Evolutionary conservation across 139 green algal genomes (phyloP).

Genomic region (Chlorella sp.): DNA sequence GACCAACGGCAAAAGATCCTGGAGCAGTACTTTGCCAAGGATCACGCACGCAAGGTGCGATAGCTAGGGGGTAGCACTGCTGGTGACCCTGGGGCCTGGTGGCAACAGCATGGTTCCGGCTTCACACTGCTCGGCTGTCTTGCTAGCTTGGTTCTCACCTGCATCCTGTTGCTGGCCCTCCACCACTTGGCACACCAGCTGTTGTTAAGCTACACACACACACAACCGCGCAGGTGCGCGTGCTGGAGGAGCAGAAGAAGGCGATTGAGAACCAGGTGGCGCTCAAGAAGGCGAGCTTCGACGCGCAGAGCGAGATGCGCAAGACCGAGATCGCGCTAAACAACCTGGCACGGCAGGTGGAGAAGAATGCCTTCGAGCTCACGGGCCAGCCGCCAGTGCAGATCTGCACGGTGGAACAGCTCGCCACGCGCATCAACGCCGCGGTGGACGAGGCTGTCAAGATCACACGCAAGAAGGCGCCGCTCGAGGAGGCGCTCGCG

Average conservation of each 20-base stretch:
- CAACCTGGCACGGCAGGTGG: slow-evolving; percentile 1
- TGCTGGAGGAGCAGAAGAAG: slow-evolving; percentile 14
- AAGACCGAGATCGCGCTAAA: slow-evolving; percentile 1
- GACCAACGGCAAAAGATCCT: slow-evolving; percentile 12
- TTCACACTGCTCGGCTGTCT: too few relatives aligned
- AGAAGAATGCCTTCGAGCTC: slow-evolving; percentile 7
- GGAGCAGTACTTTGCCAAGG: slow-evolving; percentile 10
- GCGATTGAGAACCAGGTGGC: slow-evolving; percentile 6
- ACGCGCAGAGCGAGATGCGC: background rate
- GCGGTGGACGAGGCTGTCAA: background rate
- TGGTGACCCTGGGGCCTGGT: too few relatives aligned
- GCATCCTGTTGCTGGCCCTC: too few relatives aligned
- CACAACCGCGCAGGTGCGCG: slow-evolving; percentile 10
- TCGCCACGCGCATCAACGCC: background rate
- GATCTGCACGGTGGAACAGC: slow-evolving; percentile 2
- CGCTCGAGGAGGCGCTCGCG: slow-evolving; percentile 4
- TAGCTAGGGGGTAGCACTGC: too few relatives aligned
- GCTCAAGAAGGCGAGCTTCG: slow-evolving; percentile 1
- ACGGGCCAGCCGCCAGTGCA: slow-evolving; percentile 2
- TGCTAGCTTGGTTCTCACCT: too few relatives aligned
- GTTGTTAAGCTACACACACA: too few relatives aligned
- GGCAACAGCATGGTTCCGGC: too few relatives aligned
- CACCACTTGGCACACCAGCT: too few relatives aligned
- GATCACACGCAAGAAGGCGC: slow-evolving; percentile 12
- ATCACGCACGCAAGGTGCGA: slow-evolving; percentile 8